Evolutionary conservation across 1,284 basidiomycete genomes (phyloP).

Genomic region (Sphagnurus paluster): DNA sequence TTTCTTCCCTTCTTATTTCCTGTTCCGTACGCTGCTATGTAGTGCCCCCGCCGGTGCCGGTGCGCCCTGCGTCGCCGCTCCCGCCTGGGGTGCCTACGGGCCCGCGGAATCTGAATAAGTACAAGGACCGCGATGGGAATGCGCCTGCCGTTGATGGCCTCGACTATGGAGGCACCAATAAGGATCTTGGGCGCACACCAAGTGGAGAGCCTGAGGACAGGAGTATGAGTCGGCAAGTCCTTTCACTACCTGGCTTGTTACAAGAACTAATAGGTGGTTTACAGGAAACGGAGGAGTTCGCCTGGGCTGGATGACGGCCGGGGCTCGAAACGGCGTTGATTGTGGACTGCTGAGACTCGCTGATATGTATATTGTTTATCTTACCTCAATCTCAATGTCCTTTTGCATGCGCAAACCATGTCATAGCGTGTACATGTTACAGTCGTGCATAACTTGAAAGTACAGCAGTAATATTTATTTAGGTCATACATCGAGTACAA

Average conservation of each 20-base stretch:
- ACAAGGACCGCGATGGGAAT: slow-evolving; percentile 82
- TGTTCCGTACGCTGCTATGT: slow-evolving; percentile 8
- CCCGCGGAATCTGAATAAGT: slow-evolving; percentile 82
- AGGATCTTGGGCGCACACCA: slow-evolving; percentile 44
- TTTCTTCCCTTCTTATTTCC: slow-evolving; percentile 6
- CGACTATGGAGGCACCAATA: slow-evolving; percentile 72
- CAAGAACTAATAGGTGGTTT: too few relatives aligned
- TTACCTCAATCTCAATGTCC: slow-evolving; percentile 1
- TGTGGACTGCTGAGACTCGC: slow-evolving; percentile 1
- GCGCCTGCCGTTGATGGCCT: slow-evolving; percentile 80
- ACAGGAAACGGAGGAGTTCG: slow-evolving; percentile 58
- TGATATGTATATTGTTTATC: slow-evolving; percentile 12
- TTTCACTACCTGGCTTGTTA: neutral
- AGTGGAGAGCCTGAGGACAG: slow-evolving; percentile 62
- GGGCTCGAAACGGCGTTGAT: slow-evolving; percentile 62
- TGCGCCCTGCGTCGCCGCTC: slow-evolving; percentile 74
- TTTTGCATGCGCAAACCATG: too few relatives aligned
- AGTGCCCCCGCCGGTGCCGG: slow-evolving; percentile 50
- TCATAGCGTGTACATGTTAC: too few relatives aligned
- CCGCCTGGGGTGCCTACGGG: slow-evolving; percentile 84
- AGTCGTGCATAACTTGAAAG: too few relatives aligned
- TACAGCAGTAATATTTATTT: too few relatives aligned
- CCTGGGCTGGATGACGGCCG: slow-evolving; percentile 60
- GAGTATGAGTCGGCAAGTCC: slow-evolving; percentile 45
- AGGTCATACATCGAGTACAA: too few relatives aligned